Base-by-base conservation (phyloP, 2,329 filamentous ascomycete species). In the Fusarium mundagurra region DNA sequence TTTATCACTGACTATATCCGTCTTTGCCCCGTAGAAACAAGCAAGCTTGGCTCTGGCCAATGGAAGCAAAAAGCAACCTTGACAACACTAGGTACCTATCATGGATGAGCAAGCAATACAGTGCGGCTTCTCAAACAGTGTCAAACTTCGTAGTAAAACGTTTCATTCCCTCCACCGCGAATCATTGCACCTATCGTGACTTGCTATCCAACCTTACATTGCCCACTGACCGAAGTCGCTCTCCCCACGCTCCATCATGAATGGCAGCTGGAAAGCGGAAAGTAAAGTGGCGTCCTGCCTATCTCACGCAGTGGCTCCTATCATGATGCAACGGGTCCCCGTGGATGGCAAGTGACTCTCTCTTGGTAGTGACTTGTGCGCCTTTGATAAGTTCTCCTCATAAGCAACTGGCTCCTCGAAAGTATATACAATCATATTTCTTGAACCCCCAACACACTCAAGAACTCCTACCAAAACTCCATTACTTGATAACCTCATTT, bases 121-220 rank as follows among this genome's bases (percentile, higher is more conserved):
- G 72, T 74, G 72, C 69, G 69, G 61, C 61, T 44, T 73, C 53
- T 54, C 57, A 60, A 29, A 72, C 69, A 71, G 60, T 71, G 67
- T 41, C 36, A n/a, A 66, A 16, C 41, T 48, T 50, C 12, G 61
- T 73, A 60, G 72, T 75, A 41, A 75, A 75, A 75, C 73, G 73
- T 75, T 75, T 59, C 73, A 75, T 75, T 45, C 47, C 61, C 48
- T 61, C 61, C 38, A 43, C 43, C 38, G 47, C 53, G 66, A 54
- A 41, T 62, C 54, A 59, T 29, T 29, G 31, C 29, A 45, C 58
- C 20, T 55, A 68, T 51, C 47, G 39, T 50, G 41, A 44, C 61
- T 62, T 54, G 38, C 41, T 69, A 69, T 70, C 60, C 54, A 64
- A 69, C 65, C 67, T 69, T 69, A 45, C 58, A 69, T 71, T 70